Base-by-base conservation (phyloP, 106 monocot genomes). In the Dioscorea zingiberensis region DNA sequence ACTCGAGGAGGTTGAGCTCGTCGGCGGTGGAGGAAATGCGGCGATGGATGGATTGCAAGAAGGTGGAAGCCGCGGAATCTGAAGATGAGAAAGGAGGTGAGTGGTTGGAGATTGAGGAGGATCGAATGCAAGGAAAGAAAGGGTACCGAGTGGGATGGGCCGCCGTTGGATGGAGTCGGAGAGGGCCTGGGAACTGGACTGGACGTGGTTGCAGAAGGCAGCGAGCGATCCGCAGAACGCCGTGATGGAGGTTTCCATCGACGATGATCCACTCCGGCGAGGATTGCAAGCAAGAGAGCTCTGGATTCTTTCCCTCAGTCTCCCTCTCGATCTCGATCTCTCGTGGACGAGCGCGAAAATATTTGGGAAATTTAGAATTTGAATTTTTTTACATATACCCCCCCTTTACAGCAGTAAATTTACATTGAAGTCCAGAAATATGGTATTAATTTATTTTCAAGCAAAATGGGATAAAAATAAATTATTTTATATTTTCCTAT, bases 111-210 rank as follows among this genome's bases (percentile, higher is more conserved):
- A 26, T 45, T 18, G 44, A 54, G 25, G 8, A 19, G 16, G 3
- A 24, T 16, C 14, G 63, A 16, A 11, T 29, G 17, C 29, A 11
- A 64, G 19, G 29, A 32, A 21, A 15, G 27, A 11, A 32, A 27
- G 21, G 2, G 10, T 76, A 92, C 92, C 93, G 53, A 88, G 93
- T 24, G 82, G 93, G 44, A 93, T 70, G 27, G 88, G 82, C 2
- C 75, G 69, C 27, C 82, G 62, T 17, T 74, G 67, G 71, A 93
- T 45, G 74, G 81, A 79, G 25, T 93, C 82, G 72, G 83, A 70
- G 61, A 93, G 93, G 48, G 79, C 60, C 58, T 53, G 30, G 64
- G 82, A 79, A 74, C 61, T 23, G 64, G 77, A 57, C 17, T 93
- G 70, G 66, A 88, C 53, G 65, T 87, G 80, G 74, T 64, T 65